These are phyloP conservation scores for Xeromyces bisporus DNA, from an alignment of 495 filamentous ascomycete species.

Conservation along the genomic window DNA sequence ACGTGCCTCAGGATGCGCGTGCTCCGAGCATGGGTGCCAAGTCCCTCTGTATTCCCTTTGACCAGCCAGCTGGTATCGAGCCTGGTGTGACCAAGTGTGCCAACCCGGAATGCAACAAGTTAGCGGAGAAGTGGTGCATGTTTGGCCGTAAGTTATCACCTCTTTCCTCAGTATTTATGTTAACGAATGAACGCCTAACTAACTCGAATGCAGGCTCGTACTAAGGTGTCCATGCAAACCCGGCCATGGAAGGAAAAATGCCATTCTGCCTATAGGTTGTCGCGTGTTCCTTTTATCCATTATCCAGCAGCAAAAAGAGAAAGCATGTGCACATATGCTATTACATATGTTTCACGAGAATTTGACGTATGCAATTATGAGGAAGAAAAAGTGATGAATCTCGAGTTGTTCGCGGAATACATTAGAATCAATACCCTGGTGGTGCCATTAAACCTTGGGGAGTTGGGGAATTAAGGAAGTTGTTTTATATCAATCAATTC, in stretches of 20 bases:
- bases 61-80: conserved; percentile 70
- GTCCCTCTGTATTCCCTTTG: conserved; percentile 91
- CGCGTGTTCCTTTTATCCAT: too few species aligned
- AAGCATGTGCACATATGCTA: too few species aligned
- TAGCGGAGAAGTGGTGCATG: conserved; percentile 71
- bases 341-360: background rate
- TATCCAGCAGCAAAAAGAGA: too few species aligned
- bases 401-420: too few species aligned
- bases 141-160: conserved; percentile 45
- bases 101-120: conserved; percentile 60
- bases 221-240: too few species aligned
- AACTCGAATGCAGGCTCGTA: conserved; percentile 15
- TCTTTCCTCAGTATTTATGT: background rate
- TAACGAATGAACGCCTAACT: too few species aligned
- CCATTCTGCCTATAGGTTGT: too few species aligned
- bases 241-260: too few species aligned
- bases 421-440: too few species aligned
- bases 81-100: conserved; percentile 74
- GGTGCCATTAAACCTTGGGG: too few species aligned
- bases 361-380: background rate
- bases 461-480: too few species aligned
- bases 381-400: background rate
- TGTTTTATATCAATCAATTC: too few species aligned
- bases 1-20: conserved; percentile 55
- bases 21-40: conserved; percentile 95